These are phyloP conservation scores for Daldinia sp. DNA, from an alignment of 2,329 filamentous ascomycete genomes.

Conservation along the genomic window DNA sequence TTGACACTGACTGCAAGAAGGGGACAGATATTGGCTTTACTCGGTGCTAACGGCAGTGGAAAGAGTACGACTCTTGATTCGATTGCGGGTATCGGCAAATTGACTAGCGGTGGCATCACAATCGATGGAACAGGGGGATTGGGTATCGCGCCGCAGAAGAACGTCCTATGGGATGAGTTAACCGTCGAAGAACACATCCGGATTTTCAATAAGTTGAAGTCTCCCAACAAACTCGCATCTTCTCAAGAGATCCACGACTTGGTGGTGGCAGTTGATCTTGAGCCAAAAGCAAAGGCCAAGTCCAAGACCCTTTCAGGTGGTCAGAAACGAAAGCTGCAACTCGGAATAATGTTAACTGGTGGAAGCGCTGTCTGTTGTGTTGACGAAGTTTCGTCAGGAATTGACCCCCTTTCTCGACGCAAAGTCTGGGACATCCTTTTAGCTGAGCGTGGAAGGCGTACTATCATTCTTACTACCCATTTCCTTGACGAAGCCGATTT, in stretches of 20 bases:
- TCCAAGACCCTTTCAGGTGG: constrained; percentile 86
- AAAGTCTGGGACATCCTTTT: constrained; percentile 96
- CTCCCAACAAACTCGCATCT: constrained; percentile 62
- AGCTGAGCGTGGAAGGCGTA: constrained; percentile 80
- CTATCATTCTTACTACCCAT: constrained; percentile 89
- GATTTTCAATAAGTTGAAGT: constrained; percentile 86
- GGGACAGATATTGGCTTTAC: constrained; percentile 84
- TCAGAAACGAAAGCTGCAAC: constrained; percentile 89
- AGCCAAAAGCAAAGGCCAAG: constrained; percentile 74
- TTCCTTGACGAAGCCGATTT: constrained; percentile 94
- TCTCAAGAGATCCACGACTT: constrained; percentile 69
- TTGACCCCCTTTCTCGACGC: constrained; percentile 84
- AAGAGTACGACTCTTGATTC: constrained; percentile 91
- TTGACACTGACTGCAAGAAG: constrained; percentile 75
- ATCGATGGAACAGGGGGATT: constrained; percentile 82
- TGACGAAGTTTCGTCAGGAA: constrained; percentile 87
- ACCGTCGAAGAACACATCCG: constrained; percentile 85
- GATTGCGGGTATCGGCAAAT: constrained; percentile 81
- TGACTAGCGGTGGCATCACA: constrained; percentile 78
- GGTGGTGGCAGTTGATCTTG: constrained; percentile 76
- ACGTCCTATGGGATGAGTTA: constrained; percentile 90
- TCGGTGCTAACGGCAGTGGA: constrained; percentile 89
- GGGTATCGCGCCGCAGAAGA: constrained; percentile 90
- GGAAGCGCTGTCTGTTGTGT: constrained; percentile 88
- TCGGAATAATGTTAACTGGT: constrained; percentile 95